These are phyloP conservation scores for Aquilaria agallochum DNA, from an alignment of 441 rosid genomes.

Conservation along the genomic window DNA sequence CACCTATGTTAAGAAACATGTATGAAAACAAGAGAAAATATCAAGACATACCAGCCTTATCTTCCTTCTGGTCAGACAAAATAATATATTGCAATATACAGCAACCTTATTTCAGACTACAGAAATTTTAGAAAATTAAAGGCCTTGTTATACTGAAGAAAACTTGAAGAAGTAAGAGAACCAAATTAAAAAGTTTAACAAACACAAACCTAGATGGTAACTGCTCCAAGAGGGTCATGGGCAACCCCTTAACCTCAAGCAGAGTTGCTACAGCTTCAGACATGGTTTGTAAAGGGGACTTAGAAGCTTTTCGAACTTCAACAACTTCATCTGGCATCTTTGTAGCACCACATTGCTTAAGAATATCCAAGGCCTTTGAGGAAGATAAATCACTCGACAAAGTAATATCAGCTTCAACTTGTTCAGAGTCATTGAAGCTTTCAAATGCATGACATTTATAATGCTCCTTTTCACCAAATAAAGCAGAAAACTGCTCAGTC, in stretches of 20 bases:
- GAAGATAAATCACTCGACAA: conserved; percentile 39
- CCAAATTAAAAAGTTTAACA: conserved; percentile 15
- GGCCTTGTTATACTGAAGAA: conserved; percentile 4
- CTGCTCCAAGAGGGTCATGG: conserved; percentile 57
- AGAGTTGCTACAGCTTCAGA: conserved; percentile 52
- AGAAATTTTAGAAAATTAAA: conserved; percentile 5
- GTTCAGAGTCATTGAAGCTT: conserved; percentile 28
- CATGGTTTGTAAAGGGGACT: conserved; percentile 62
- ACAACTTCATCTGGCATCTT: conserved; percentile 42
- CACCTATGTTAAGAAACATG: conserved; percentile 39
- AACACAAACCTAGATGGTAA: conserved; percentile 66
- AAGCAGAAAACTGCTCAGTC: conserved; percentile 50
- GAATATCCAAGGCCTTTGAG: conserved; percentile 50
- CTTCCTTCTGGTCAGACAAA: conserved; percentile 6
- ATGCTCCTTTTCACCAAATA: conserved; percentile 37
- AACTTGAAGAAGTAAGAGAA: conserved; percentile 1
- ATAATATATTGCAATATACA: conserved; percentile 7
- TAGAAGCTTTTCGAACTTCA: conserved; percentile 52
- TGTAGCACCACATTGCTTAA: conserved; percentile 59
- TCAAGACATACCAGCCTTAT: no score
- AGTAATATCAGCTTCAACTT: conserved; percentile 24
- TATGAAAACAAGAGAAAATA: conserved; percentile 4
- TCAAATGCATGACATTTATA: conserved; percentile 20
- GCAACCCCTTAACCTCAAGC: conserved; percentile 48
- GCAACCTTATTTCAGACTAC: conserved; percentile 5